phyloP scores from a whole-genome alignment of 2,329 filamentous ascomycete species.

The Alternaria postmessia region DNA sequence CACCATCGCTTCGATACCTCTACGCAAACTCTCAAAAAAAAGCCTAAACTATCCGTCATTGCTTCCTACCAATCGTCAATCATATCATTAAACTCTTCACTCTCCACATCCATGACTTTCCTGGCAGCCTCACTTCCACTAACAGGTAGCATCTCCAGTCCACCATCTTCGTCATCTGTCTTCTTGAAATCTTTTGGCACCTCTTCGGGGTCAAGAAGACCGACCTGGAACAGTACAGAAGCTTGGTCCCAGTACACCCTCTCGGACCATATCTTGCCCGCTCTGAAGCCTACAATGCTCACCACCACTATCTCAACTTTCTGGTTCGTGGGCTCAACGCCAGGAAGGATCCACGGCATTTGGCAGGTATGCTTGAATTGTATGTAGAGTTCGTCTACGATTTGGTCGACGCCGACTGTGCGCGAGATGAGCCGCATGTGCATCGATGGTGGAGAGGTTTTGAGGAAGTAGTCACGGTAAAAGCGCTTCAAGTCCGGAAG shows the following conservation, averaged over 20 bases:
- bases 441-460: slow-evolving; percentile 56
- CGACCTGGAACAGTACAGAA: slow-evolving; percentile 66
- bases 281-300: slow-evolving; percentile 63
- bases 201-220: slow-evolving; percentile 64
- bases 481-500: slow-evolving; percentile 57
- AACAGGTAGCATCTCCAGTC: slow-evolving; percentile 58
- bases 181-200: slow-evolving; percentile 53
- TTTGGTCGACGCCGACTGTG: slow-evolving; percentile 64
- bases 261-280: slow-evolving; percentile 63
- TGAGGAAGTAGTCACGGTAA: slow-evolving; percentile 66
- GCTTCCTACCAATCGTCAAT: slow-evolving; percentile 54
- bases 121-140: slow-evolving; percentile 57
- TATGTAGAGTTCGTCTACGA: slow-evolving; percentile 68
- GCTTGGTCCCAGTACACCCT: slow-evolving; percentile 71
- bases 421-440: slow-evolving; percentile 64
- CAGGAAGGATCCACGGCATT: slow-evolving; percentile 68
- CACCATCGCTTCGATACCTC: not conserved
- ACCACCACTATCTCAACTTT: slow-evolving; percentile 66
- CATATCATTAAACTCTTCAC: slow-evolving; percentile 55
- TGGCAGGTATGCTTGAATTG: slow-evolving; percentile 65
- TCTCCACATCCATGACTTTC: slow-evolving; percentile 57
- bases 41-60: not conserved
- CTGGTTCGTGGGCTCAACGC: slow-evolving; percentile 64
- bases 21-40: not conserved
- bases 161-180: slow-evolving; percentile 49